Base-by-base conservation (phyloP, 257 asterid genomes). In the Gynochthodes officinalis region DNA sequence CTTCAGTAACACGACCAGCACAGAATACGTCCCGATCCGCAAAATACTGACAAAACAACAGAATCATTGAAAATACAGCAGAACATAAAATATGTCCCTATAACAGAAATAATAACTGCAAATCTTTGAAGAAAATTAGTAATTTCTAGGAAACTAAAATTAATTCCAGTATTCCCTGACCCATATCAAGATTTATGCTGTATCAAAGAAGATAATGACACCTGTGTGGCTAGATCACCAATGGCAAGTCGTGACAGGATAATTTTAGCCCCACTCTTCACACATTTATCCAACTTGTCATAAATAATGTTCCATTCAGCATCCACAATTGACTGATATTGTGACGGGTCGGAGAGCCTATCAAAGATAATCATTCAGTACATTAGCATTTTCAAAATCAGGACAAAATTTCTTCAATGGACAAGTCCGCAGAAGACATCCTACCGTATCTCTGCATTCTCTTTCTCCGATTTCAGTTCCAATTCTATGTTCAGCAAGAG, bases 391-490 rank as follows among this genome's bases (percentile, higher is more conserved):
- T 74, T 48, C 42, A 50, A 55, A 74, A 23, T 21, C 10, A 12
- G 4, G 32, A 42, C 72, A 21, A 52, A 59, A 48, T 46, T 10
- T 61, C 66, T 67, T 16, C 43, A 16, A 35, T 21, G 8, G 5
- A 57, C 43, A 63, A 68, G 40, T 73, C 57, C 57, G 66, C 15
- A 25, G 61, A 72, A 60, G 40, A 40, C 61, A 75, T 64, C 70
- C 77, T 35, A 92, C 99, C 99, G 87, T 79, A 95, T 95, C 89
- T 95, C 99, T 39, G 99, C 99, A 80, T 95, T 95, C 83, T 95
- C 99, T 84, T 85, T 94, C 87, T 94, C 99, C 40, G 99, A 94
- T 82, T 94, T 94, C 73, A 94, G 85, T 80, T 94, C 99, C 87
- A 94, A 77, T 77, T 94, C 99, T 57, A 94, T 91, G 87, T 94